Base-by-base conservation (phyloP, 2,329 filamentous ascomycete genomes). In the Fusarium dimerum region DNA sequence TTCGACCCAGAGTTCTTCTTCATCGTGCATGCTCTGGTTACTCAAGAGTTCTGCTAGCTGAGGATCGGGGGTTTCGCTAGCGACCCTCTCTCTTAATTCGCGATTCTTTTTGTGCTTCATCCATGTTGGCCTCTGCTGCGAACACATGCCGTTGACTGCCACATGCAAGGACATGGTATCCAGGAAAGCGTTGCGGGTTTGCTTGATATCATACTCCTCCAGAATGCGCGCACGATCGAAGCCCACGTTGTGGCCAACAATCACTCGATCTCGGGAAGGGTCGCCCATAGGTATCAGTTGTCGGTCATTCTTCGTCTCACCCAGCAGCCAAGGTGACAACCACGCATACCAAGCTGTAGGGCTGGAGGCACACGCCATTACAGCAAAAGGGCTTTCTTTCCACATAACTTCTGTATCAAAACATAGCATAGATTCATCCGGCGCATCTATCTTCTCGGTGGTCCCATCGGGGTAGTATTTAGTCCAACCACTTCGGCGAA, bases 91-190 rank as follows among this genome's bases (percentile, higher is more conserved):
- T 45, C 90, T 80, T 43, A 93, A 66, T 66, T 97, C 93, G 52
- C 88, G 82, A 59, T 88, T 91, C 75, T 99, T 99, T 68, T 91
- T 89, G 71, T 96, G 90, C 70, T 90, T 95, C 87, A 97, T 92
- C 94, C 94, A 99, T 1, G 90, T 96, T 9, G 95, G 94, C 45
- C 94, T 84, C 71, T 99, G 94, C 60, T 89, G 87, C 18, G 94
- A 97, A 72, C 94, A 99, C 94, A 99, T 99, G 56, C 94, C 94
- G 68, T 99, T 99, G 20, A 96, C 93, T 3, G 95, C 95, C 8
- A 96, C 93, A 69, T 99, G 94, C 17, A 99, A 77, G 2, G 93
- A 97, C 94, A 99, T 99, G 30, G 94, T 99, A 69, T 99, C 94
- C 47, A 99, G 74, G 68, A 96, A 99, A 41, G 84, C 88, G 62